Evolutionary conservation across 1,284 basidiomycete genomes (phyloP).

Genomic region (Ceratobasidium sp.): DNA sequence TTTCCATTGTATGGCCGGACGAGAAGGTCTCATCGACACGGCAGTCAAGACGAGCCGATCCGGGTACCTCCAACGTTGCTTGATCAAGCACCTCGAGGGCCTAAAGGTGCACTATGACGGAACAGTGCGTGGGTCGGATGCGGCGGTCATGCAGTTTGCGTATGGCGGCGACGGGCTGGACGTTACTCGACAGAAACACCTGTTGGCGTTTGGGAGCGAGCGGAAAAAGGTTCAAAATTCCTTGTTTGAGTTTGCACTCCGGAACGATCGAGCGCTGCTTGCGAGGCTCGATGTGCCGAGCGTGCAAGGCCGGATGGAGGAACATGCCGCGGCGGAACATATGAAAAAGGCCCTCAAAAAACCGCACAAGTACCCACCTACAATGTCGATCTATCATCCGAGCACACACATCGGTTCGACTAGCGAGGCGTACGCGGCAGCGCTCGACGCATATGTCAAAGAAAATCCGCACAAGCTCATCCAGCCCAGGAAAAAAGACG

Average conservation of each 20-base stretch:
- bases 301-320: constrained; percentile 62
- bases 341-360: constrained; percentile 94
- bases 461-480: constrained; percentile 82
- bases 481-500: constrained; percentile 64
- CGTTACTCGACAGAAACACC: constrained; percentile 94
- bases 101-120: constrained; percentile 97
- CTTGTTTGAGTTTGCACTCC: constrained; percentile 93
- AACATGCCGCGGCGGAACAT: constrained; percentile 74
- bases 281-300: constrained; percentile 23
- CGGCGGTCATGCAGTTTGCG: constrained; percentile 93
- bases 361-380: constrained; percentile 74
- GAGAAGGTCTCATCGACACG: constrained; percentile 98
- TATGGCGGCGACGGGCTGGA: constrained; percentile 98
- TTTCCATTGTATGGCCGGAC: constrained; percentile 99
- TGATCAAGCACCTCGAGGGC: constrained; percentile 99
- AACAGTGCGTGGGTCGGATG: constrained; percentile 95
- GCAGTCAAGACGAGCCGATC: constrained; percentile 99
- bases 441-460: constrained; percentile 84
- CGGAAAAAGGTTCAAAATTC: constrained; percentile 58
- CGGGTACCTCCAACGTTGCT: constrained; percentile 96
- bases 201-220: constrained; percentile 54
- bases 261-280: constrained; percentile 83
- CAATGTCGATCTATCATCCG: constrained; percentile 82
- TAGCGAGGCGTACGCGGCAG: constrained; percentile 90
- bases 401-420: constrained; percentile 87